phyloP scores from a whole-genome alignment of 192 early-diverging fungal species.

The Oehlia diaphana region DNA sequence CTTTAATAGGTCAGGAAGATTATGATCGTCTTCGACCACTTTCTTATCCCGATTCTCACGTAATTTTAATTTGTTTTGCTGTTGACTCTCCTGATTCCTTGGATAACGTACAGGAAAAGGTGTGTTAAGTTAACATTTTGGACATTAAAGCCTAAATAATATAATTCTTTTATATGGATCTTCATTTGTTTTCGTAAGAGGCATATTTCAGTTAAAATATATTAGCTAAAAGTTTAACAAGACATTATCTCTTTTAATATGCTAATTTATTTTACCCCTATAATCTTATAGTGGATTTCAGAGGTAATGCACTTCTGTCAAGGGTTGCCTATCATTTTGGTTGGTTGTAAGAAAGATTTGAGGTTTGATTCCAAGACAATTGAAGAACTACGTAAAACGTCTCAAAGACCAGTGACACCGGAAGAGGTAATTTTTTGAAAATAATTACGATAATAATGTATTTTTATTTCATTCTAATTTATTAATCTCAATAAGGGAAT shows the following conservation, averaged over 20 bases:
- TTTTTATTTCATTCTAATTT: not conserved
- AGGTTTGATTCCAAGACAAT: constrained; percentile 78
- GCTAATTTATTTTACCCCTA: not conserved
- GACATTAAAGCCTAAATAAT: constrained; percentile 1
- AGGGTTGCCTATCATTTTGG: constrained; percentile 80
- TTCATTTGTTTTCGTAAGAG: not conserved
- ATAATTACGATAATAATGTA: not conserved
- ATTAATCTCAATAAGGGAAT: constrained; percentile 50
- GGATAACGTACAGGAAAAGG: constrained; percentile 77
- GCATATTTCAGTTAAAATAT: not conserved
- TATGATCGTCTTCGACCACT: constrained; percentile 92
- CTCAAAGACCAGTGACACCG: constrained; percentile 71
- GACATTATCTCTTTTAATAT: not conserved
- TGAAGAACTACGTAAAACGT: constrained; percentile 70
- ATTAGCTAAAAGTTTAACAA: not conserved
- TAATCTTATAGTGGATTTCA: constrained; percentile 76
- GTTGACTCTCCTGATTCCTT: constrained; percentile 81
- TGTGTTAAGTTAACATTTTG: constrained; percentile 1
- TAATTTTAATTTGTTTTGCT: constrained; percentile 92
- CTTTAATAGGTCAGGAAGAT: constrained; percentile 81
- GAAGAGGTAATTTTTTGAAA: constrained; percentile 56
- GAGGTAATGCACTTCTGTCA: constrained; percentile 87
- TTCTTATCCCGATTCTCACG: constrained; percentile 90
- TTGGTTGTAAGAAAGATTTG: constrained; percentile 89
- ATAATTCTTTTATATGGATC: not conserved